Evolutionary conservation across 768 basidiomycete species (phyloP).

Genomic region (Amanita pseudoporphyria): DNA sequence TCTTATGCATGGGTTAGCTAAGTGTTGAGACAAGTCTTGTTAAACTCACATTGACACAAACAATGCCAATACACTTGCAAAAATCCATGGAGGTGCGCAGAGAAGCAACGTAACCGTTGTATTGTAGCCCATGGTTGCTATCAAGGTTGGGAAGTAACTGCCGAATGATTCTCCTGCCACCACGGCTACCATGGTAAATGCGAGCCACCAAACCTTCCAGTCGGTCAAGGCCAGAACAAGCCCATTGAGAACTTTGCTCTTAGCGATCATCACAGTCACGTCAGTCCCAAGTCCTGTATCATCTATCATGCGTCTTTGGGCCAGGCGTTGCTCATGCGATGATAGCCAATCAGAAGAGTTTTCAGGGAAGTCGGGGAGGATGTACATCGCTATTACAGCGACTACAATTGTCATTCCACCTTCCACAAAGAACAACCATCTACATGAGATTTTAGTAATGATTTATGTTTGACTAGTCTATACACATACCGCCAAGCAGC

Average conservation of each 20-base stretch:
- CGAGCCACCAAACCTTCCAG: conserved; percentile 63
- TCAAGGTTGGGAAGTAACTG: conserved; percentile 65
- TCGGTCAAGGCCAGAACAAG: conserved; percentile 54
- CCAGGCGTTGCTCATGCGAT: conserved; percentile 44
- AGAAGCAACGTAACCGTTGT: conserved; percentile 56
- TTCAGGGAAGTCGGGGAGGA: conserved; percentile 69
- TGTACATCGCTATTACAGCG: conserved; percentile 42
- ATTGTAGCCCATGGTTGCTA: conserved; percentile 56
- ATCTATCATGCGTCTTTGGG: conserved; percentile 51
- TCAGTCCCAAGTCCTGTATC: conserved; percentile 26
- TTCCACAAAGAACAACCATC: conserved; percentile 70
- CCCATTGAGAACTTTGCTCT: conserved; percentile 24
- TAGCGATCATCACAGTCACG: conserved; percentile 10
- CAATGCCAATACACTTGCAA: conserved; percentile 51
- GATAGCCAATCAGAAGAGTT: conserved; percentile 47
- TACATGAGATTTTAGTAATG: conserved; percentile 13
- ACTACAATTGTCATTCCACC: conserved; percentile 45
- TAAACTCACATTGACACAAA: conserved; percentile 33
- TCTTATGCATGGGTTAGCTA: conserved; percentile 19
- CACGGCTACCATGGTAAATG: conserved; percentile 24
- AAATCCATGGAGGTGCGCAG: conserved; percentile 50
- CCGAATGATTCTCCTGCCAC: conserved; percentile 60
- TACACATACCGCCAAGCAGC: conserved; percentile 57
- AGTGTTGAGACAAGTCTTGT: not conserved
- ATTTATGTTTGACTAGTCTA: not conserved